A percentile compares a stretch with the other conserved stretches of the same genome.
Conservation (phyloP, 192 early-diverging fungal genomes). For the Nowakowskiella sp. region DNA sequence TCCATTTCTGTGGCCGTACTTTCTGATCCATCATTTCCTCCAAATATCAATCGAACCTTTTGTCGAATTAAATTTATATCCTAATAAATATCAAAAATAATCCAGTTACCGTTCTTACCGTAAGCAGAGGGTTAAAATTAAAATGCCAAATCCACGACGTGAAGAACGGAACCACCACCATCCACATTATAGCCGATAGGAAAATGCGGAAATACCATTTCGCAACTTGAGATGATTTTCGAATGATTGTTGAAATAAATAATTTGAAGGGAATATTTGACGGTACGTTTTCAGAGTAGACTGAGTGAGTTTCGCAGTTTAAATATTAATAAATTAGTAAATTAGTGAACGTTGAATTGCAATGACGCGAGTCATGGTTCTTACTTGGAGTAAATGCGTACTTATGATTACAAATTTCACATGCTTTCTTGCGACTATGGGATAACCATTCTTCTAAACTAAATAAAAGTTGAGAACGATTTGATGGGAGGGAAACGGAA, state of each 20-base stretch:
- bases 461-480: neutral
- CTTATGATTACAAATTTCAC: constrained; percentile 84
- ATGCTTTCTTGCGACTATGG: constrained; percentile 72
- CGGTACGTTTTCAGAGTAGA: constrained; percentile 31
- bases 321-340: neutral
- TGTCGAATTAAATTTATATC: too few relatives aligned
- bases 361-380: constrained; percentile 8
- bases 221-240: neutral
- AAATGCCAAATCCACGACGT: constrained; percentile 78
- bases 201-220: constrained; percentile 46
- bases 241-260: constrained; percentile 15
- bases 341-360: neutral
- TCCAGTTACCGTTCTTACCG: constrained; percentile 9
- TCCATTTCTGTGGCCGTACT: too few relatives aligned
- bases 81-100: constrained; percentile 3
- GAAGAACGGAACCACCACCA: constrained; percentile 70
- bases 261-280: constrained; percentile 16
- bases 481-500: neutral
- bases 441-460: constrained; percentile 73
- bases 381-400: constrained; percentile 78
- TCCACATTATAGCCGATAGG: constrained; percentile 66
- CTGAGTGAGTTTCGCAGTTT: too few relatives aligned
- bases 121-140: constrained; percentile 47
- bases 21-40: too few relatives aligned
- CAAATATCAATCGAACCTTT: too few relatives aligned